Evolutionary conservation across 1,284 basidiomycete species (phyloP).

Genomic region (Cryptococcus depauperatus): DNA sequence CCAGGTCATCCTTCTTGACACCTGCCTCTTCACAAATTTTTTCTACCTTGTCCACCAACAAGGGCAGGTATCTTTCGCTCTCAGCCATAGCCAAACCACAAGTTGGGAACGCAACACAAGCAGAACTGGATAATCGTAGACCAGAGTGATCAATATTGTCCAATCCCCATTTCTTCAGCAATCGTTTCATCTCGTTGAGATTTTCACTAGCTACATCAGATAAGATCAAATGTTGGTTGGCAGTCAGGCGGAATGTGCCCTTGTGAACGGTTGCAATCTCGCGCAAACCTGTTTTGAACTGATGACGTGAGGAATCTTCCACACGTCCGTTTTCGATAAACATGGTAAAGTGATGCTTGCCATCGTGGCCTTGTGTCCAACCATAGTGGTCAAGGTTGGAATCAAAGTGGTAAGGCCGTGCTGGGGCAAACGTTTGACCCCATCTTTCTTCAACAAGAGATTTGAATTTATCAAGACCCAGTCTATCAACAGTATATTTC

Average conservation of each 20-base stretch:
- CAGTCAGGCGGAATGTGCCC: constrained; percentile 82
- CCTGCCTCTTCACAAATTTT: constrained; percentile 89
- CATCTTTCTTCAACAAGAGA: constrained; percentile 83
- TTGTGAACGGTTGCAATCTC: constrained; percentile 93
- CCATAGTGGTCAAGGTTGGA: constrained; percentile 91
- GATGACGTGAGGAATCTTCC: constrained; percentile 78
- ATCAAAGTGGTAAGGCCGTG: constrained; percentile 72
- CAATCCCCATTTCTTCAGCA: constrained; percentile 80
- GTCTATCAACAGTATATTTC: constrained; percentile 95
- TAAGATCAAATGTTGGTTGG: constrained; percentile 91
- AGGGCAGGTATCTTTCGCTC: constrained; percentile 89
- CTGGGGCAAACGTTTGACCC: constrained; percentile 67
- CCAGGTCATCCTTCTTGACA: constrained; percentile 82
- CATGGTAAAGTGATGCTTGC: constrained; percentile 82
- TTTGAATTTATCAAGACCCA: constrained; percentile 80
- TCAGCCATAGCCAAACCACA: constrained; percentile 95
- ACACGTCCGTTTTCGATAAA: constrained; percentile 98
- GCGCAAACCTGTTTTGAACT: constrained; percentile 87
- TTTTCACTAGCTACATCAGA: constrained; percentile 72
- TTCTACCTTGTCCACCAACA: constrained; percentile 92
- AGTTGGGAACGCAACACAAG: constrained; percentile 97
- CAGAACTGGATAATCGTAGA: constrained; percentile 75
- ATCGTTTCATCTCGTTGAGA: constrained; percentile 64
- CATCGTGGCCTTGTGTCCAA: constrained; percentile 81
- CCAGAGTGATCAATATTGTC: constrained; percentile 79